These are phyloP conservation scores for Teunomyces gatunensis DNA, from an alignment of 805 yeast species.

Conservation along the genomic window DNA sequence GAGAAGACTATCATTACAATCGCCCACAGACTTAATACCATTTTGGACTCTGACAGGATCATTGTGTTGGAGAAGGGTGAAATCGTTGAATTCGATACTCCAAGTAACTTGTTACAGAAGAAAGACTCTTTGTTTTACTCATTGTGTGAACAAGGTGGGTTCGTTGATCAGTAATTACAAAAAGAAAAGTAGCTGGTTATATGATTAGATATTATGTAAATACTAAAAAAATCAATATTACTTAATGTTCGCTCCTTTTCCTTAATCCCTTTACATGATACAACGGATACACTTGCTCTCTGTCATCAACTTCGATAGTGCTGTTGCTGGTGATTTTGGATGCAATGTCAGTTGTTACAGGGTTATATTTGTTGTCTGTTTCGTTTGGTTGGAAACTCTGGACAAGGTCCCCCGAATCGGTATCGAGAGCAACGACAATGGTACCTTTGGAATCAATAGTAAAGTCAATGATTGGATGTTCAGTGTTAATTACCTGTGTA, in stretches of 20 bases:
- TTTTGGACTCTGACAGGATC: slow-evolving; percentile 76
- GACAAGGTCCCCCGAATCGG: slow-evolving; percentile 23
- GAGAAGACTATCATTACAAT: slow-evolving; percentile 79
- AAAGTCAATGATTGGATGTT: slow-evolving; percentile 28
- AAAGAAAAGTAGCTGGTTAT: not conserved
- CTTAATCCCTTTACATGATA: slow-evolving; percentile 50
- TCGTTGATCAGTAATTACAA: slow-evolving; percentile 24
- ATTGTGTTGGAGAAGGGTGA: slow-evolving; percentile 73
- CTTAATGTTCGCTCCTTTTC: slow-evolving; percentile 62
- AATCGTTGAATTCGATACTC: slow-evolving; percentile 75
- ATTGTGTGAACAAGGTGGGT: slow-evolving; percentile 80
- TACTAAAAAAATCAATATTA: not conserved
- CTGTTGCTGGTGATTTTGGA: slow-evolving; percentile 23
- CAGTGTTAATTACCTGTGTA: slow-evolving; percentile 27
- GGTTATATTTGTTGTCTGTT: slow-evolving; percentile 2
- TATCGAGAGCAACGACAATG: slow-evolving; percentile 31
- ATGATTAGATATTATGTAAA: not conserved
- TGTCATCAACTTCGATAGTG: slow-evolving; percentile 31
- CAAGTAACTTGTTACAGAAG: slow-evolving; percentile 61
- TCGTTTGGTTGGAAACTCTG: slow-evolving; percentile 20
- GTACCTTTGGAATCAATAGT: slow-evolving; percentile 14
- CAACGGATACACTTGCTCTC: slow-evolving; percentile 46
- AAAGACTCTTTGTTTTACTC: slow-evolving; percentile 72
- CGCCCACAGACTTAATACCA: slow-evolving; percentile 82
- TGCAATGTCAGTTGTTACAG: slow-evolving; percentile 13